A percentile compares a stretch with the other conserved stretches of the same genome.
phyloP scores from a whole-genome alignment of 176 grass and related monocot species.

The Panicum miliaceum region DNA sequence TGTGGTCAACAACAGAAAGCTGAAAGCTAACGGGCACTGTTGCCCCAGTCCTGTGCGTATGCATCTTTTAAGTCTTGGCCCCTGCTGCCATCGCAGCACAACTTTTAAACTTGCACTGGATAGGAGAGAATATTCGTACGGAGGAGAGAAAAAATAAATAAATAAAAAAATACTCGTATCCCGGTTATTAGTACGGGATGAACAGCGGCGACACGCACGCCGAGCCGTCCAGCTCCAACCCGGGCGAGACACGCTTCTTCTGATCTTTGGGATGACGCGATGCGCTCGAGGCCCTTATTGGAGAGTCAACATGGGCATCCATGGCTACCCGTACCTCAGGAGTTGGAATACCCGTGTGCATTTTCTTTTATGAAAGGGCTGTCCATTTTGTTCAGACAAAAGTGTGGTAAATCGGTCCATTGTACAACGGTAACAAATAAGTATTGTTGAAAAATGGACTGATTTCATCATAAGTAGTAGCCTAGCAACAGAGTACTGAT shows the following conservation, averaged over 20 bases:
- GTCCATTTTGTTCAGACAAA: neutral
- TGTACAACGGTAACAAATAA: neutral
- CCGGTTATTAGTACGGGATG: neutral
- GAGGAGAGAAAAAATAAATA: neutral
- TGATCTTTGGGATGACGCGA: too few species aligned
- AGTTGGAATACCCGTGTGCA: neutral
- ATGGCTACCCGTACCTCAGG: neutral
- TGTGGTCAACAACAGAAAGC: slow-evolving; percentile 34
- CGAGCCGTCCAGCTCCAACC: neutral
- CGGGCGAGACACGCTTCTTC: neutral
- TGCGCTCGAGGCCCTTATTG: neutral
- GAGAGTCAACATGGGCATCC: slow-evolving; percentile 16
- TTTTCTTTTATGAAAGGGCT: too few species aligned
- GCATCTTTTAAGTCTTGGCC: neutral
- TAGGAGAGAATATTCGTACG: slow-evolving; percentile 38
- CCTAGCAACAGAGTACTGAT: neutral
- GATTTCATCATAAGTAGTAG: neutral
- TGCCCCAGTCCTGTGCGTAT: neutral
- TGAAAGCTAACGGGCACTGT: neutral
- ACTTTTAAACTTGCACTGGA: slow-evolving; percentile 5
- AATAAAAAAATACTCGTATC: neutral
- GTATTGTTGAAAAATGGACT: neutral
- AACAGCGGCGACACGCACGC: slow-evolving; percentile 1
- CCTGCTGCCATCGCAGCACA: neutral
- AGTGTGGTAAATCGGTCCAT: neutral